A percentile compares a stretch with the other conserved stretches of the same genome.
Conservation (phyloP, 345 rosid species). For the Punica granatum region DNA sequence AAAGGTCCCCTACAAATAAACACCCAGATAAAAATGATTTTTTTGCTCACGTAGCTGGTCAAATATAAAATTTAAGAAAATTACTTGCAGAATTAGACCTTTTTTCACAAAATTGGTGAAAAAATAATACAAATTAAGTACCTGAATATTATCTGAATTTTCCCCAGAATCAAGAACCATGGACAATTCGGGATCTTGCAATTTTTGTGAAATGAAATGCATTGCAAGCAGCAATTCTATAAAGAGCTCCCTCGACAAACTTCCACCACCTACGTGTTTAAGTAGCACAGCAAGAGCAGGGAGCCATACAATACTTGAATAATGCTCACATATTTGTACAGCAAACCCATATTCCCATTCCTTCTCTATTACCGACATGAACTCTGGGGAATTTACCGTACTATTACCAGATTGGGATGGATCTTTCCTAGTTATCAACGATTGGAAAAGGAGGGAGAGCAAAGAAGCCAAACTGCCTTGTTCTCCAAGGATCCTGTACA, state of each 20-base stretch:
- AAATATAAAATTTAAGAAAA: not conserved
- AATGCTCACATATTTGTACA: constrained; percentile 68
- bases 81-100: not conserved
- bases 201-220: constrained; percentile 51
- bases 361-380: constrained; percentile 28
- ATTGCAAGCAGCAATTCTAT: constrained; percentile 43
- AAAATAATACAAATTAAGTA: constrained; percentile 14
- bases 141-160: constrained; percentile 65
- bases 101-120: not conserved
- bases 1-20: constrained; percentile 48
- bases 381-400: constrained; percentile 18
- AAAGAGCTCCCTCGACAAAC: constrained; percentile 26
- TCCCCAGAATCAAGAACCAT: constrained; percentile 51
- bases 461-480: constrained; percentile 65
- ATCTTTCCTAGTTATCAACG: constrained; percentile 49
- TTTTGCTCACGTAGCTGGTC: not conserved
- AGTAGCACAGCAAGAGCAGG: constrained; percentile 64
- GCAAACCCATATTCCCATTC: constrained; percentile 89
- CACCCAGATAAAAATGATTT: not conserved
- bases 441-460: constrained; percentile 62
- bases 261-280: constrained; percentile 28
- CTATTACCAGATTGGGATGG: constrained; percentile 23
- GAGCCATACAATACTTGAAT: constrained; percentile 76
- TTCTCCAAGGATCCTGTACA: constrained; percentile 80
- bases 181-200: constrained; percentile 79